Evolutionary conservation across 129 eudicot genomes (phyloP), one percentile per base, ranked within the genome.

Genomic region (Escallonia rubra): DNA sequence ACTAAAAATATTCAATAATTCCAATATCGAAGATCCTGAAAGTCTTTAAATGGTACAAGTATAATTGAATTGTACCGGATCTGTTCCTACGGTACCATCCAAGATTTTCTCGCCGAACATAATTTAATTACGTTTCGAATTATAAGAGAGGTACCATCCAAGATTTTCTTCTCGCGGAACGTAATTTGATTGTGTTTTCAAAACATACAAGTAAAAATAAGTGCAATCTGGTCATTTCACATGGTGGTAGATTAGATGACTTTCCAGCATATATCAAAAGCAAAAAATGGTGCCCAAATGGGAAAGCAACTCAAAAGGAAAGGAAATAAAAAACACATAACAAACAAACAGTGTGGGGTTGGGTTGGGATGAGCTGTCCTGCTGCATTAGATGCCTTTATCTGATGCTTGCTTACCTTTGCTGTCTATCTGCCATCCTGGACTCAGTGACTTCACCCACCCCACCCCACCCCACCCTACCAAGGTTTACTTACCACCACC

Each of bases 321-420:
- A 34, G 44, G 5, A 61, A 51, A 53, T 42, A 56, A 67, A 14
- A 9, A 51, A 73, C 10, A 66, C 4, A 48, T 50, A 10, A 65
- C 49, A 59, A 55, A 46, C 3, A 40, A 15, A 60, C 9, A 69
- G 73, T 12, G 74, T 43, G 61, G 80, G 70, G 70, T 58, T 62
- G 67, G 70, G 64, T 54, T 62, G 66, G 68, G 57, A 59, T 78
- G 78, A 78, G 78, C 83, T 78, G 83, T 78, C 70, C 68, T 44
- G 61, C 41, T 60, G 82, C 74, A 67, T 78, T 72, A 72, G 74
- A 78, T 78, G 82, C 78, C 63, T 54, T 69, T 73, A 61, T 72
- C 71, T 78, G 74, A 78, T 78, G 78, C 74, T 78, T 78, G 78
- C 74, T 78, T 73, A 78, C 75, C 78, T 56, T 75, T 44, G 46